Conservation (phyloP, 2,329 filamentous ascomycete species). For the Ophiosphaerella korrae region DNA sequence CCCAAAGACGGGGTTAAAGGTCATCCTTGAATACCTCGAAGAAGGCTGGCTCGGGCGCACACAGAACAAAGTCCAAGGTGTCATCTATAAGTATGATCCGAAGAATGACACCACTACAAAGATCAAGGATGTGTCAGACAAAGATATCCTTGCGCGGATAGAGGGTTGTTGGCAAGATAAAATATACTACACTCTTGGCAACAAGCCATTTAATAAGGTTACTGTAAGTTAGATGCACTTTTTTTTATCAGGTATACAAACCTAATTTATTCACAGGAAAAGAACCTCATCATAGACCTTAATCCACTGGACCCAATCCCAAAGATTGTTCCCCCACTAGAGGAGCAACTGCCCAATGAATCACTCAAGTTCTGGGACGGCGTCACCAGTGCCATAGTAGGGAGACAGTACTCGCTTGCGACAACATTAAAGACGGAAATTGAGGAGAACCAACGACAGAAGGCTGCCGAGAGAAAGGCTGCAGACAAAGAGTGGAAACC, state of each 20-base stretch:
- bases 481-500: slow-evolving; percentile 76
- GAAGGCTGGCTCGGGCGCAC: slow-evolving; percentile 92
- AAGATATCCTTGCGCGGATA: slow-evolving; percentile 80
- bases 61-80: slow-evolving; percentile 88
- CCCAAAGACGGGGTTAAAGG: slow-evolving; percentile 87
- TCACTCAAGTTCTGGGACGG: slow-evolving; percentile 84
- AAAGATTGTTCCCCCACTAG: slow-evolving; percentile 78
- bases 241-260: background rate
- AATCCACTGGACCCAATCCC: slow-evolving; percentile 77
- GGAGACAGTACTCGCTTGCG: slow-evolving; percentile 82
- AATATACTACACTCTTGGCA: slow-evolving; percentile 63
- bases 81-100: slow-evolving; percentile 89
- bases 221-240: slow-evolving; percentile 57
- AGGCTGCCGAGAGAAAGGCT: slow-evolving; percentile 78
- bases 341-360: slow-evolving; percentile 85
- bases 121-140: slow-evolving; percentile 84
- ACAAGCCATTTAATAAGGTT: slow-evolving; percentile 52
- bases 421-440: slow-evolving; percentile 88
- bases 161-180: slow-evolving; percentile 84
- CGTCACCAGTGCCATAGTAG: slow-evolving; percentile 83
- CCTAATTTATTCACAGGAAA: slow-evolving; percentile 41
- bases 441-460: slow-evolving; percentile 86
- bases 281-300: slow-evolving; percentile 83
- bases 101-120: slow-evolving; percentile 79
- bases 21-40: slow-evolving; percentile 89